phyloP scores from a whole-genome alignment of 257 asterid species.

The Plantago elongata region DNA sequence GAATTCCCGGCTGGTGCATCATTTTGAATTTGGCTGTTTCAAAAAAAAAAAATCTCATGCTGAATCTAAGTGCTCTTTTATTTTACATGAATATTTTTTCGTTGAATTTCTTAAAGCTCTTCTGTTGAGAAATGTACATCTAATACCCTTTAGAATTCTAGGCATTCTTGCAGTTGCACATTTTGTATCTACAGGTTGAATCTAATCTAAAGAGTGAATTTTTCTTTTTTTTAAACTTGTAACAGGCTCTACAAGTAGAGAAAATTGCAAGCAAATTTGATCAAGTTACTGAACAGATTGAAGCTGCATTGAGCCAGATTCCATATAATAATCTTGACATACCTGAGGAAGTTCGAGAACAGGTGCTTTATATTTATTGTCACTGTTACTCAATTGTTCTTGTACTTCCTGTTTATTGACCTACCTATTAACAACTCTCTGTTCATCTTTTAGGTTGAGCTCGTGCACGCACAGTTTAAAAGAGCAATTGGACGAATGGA shows the following conservation, averaged over 20 bases:
- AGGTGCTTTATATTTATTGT: slow-evolving; percentile 38
- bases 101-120: neutral
- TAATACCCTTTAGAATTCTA: neutral
- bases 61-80: too few species aligned
- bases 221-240: slow-evolving; percentile 1
- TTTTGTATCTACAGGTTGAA: neutral
- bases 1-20: too few species aligned
- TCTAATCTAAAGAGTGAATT: neutral
- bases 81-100: too few species aligned
- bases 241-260: slow-evolving; percentile 78
- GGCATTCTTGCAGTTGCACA: neutral
- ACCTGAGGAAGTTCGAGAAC: slow-evolving; percentile 90
- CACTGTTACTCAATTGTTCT: neutral
- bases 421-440: slow-evolving; percentile 19
- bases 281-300: slow-evolving; percentile 55
- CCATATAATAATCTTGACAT: slow-evolving; percentile 66
- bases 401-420: neutral
- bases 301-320: slow-evolving; percentile 63
- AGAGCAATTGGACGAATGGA: slow-evolving; percentile 74
- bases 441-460: slow-evolving; percentile 56
- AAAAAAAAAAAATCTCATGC: too few species aligned
- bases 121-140: neutral
- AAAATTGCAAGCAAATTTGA: slow-evolving; percentile 60
- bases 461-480: slow-evolving; percentile 80
- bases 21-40: too few species aligned